These are phyloP conservation scores for Eragrostis nindensis DNA, from an alignment of 176 grass and related monocot genomes.

Conservation along the genomic window DNA sequence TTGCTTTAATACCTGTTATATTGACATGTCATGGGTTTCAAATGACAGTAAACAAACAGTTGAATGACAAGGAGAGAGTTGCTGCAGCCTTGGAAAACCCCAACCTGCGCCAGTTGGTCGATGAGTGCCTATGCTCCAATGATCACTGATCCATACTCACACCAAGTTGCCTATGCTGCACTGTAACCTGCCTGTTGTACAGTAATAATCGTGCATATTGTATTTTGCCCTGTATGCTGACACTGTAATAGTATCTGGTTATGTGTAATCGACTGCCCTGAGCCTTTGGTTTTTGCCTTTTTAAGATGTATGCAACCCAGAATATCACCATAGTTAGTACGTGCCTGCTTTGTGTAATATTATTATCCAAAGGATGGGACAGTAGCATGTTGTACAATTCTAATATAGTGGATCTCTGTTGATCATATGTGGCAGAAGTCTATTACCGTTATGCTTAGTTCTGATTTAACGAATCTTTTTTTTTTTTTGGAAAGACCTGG, in stretches of 20 bases:
- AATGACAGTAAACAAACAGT: constrained; percentile 90
- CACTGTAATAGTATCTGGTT: not conserved
- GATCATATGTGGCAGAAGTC: not conserved
- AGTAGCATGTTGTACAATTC: not conserved
- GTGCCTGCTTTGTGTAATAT: constrained; percentile 17
- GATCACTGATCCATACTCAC: constrained; percentile 67
- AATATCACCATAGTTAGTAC: not conserved
- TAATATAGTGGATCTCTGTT: not conserved
- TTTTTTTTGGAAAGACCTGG: too few relatives aligned
- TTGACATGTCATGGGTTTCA: constrained; percentile 31
- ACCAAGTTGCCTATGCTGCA: constrained; percentile 35
- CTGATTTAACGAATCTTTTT: too few relatives aligned
- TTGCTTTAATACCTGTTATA: not conserved
- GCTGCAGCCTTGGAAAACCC: constrained; percentile 93
- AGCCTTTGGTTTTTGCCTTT: constrained; percentile 12
- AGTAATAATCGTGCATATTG: constrained; percentile 50
- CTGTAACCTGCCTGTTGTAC: constrained; percentile 40
- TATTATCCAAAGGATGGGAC: not conserved
- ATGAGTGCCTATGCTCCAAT: constrained; percentile 84
- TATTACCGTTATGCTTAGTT: not conserved
- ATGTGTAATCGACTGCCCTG: constrained; percentile 6
- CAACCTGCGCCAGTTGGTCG: constrained; percentile 89
- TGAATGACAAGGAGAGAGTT: constrained; percentile 98
- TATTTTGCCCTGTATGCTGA: constrained; percentile 37
- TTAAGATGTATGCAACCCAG: not conserved